phyloP scores from a whole-genome alignment of 805 yeast genomes.

The Saturnispora silvae region DNA sequence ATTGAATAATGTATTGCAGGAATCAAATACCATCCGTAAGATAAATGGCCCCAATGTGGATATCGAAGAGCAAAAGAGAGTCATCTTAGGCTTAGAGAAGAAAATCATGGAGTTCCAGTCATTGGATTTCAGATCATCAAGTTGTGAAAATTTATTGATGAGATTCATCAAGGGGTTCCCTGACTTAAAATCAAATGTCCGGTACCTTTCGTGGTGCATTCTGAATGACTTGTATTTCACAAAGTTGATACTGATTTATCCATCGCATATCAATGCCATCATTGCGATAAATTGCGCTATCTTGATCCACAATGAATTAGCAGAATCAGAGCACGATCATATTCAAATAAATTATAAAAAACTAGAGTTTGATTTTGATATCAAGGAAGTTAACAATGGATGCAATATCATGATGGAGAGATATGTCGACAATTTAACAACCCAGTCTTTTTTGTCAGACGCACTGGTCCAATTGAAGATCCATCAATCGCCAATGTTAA shows the following conservation, averaged over 20 bases:
- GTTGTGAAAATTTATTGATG: conserved; percentile 55
- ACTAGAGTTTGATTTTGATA: conserved; percentile 8
- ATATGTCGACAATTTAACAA: conserved; percentile 22
- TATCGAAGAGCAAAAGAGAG: conserved; percentile 47
- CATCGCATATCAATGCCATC: conserved; percentile 68
- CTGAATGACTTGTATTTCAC: conserved; percentile 65
- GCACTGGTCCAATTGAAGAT: conserved; percentile 14
- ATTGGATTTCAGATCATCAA: conserved; percentile 68
- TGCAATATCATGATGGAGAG: conserved; percentile 23
- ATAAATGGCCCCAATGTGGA: conserved; percentile 14
- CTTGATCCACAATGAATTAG: conserved; percentile 20
- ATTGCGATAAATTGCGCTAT: conserved; percentile 52
- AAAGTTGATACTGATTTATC: conserved; percentile 55
- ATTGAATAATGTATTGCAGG: conserved; percentile 47
- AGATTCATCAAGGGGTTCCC: conserved; percentile 43
- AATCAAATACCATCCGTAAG: conserved; percentile 29
- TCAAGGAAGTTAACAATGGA: conserved; percentile 10
- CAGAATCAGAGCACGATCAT: conserved; percentile 1
- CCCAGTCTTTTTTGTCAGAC: conserved; percentile 17
- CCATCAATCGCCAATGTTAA: neutral
- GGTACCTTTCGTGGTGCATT: conserved; percentile 57
- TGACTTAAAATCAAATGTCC: conserved; percentile 28
- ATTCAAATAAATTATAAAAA: conserved; percentile 6
- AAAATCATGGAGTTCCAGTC: conserved; percentile 65
- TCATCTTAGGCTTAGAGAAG: conserved; percentile 53